These are phyloP conservation scores for Saururus chinensis DNA, from an alignment of 164 flowering plant species.

Conservation along the genomic window DNA sequence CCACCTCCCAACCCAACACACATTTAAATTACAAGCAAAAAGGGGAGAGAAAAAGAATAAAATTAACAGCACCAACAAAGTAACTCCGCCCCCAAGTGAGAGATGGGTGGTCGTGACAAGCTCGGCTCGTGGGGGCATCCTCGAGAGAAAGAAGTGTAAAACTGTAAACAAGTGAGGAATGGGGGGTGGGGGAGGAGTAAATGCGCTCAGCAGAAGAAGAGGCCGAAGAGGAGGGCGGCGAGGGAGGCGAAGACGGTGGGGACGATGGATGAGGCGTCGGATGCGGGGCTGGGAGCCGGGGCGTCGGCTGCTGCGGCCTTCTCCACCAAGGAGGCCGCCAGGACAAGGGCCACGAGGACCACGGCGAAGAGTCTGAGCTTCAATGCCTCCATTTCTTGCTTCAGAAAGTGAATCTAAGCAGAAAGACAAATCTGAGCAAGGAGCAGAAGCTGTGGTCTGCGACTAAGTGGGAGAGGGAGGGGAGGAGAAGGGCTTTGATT, in stretches of 20 bases:
- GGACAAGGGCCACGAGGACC: slow-evolving; percentile 7
- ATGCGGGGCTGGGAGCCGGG: slow-evolving; percentile 22
- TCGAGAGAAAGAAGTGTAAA: too few species aligned
- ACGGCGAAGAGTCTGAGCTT: slow-evolving; percentile 16
- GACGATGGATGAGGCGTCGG: slow-evolving; percentile 9
- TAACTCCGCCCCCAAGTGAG: neutral
- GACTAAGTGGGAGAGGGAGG: neutral
- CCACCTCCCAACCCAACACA: neutral
- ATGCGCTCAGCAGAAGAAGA: slow-evolving; percentile 4
- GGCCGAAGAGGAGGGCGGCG: neutral
- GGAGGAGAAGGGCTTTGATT: neutral
- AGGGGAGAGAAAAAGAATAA: neutral
- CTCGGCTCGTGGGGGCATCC: too few species aligned
- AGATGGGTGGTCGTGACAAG: too few species aligned
- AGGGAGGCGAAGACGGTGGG: neutral
- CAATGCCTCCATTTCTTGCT: slow-evolving; percentile 24
- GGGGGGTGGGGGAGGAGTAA: neutral
- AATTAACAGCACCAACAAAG: neutral
- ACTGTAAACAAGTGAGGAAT: neutral
- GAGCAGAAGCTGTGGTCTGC: neutral
- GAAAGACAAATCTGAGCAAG: too few species aligned
- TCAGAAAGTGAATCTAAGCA: neutral
- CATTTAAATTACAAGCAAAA: too few species aligned
- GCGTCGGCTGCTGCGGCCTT: slow-evolving; percentile 16
- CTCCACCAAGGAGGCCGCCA: slow-evolving; percentile 21